Base-by-base conservation (phyloP, 2,329 filamentous ascomycete species). In the Paecilomyces formosus region DNA sequence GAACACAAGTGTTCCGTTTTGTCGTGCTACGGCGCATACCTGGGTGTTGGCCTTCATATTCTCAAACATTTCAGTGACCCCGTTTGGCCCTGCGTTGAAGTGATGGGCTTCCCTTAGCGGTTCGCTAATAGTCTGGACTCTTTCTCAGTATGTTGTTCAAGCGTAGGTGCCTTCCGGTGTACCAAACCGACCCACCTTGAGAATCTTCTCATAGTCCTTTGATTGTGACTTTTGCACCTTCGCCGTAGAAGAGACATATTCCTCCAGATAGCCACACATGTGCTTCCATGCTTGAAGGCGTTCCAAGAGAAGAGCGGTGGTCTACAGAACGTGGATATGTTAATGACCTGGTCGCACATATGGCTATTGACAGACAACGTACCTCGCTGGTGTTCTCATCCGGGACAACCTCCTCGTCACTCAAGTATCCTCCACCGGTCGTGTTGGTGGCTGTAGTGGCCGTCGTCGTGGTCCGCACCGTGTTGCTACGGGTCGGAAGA, bases 261-360 rank as follows among this genome's bases (percentile, higher is more conserved):
- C 91, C 76, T 97, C 92, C 54, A 99, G 82, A 71, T 96, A 93
- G 58, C 82, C 90, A 62, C 92, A 90, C 61, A 92, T 90, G 74
- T 97, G 93, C 74, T 97, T 97, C 92, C 92, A 99, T 53, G 94
- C 94, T 68, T 90, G 88, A 61, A 99, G 82, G 64, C 94, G 86
- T 79, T 97, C 91, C 57, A 88, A 82, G 63, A 99, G 87, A 55
- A 97, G 82, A 49, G 84, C 87, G n/a, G 88, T 86, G 22, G 88
- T 89, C 87, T 90, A 58, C 21, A 31, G n/a, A 55, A 22, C 24
- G 15, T 30, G 49, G 49, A 18, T 3, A 53, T 33, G 15, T 53
- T 18, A 55, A 52, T 24, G 6, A 28, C 50, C 11, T 31, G 12
- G 9, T 52, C 50, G 11, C 5, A 28, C 11, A 28, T 8, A 9